These are phyloP conservation scores for Arxiozyma telluris DNA, from an alignment of 1,139 yeast genomes.

Conservation along the genomic window DNA sequence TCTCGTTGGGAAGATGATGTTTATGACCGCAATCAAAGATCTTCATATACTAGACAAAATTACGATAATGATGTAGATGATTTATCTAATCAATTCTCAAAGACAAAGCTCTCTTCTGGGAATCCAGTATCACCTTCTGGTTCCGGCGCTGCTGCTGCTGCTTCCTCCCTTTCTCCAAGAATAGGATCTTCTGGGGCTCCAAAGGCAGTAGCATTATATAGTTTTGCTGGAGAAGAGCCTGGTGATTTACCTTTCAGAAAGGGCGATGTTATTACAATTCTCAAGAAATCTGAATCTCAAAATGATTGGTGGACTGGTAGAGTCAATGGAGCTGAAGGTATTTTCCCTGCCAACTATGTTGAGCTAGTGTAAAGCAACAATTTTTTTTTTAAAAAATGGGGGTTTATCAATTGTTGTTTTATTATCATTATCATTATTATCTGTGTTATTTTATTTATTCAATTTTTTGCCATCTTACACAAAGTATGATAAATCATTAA, in stretches of 20 bases:
- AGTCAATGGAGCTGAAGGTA: slow-evolving; percentile 73
- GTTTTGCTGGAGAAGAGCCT: slow-evolving; percentile 76
- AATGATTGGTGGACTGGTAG: slow-evolving; percentile 99
- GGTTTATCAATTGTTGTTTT: too few species aligned
- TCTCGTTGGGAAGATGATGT: slow-evolving; percentile 80
- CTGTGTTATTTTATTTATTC: background rate
- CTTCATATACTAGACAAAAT: slow-evolving; percentile 3
- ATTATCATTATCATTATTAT: too few species aligned
- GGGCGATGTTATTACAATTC: slow-evolving; percentile 88
- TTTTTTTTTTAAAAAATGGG: too few species aligned
- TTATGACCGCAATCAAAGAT: slow-evolving; percentile 31
- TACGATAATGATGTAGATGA: slow-evolving; percentile 24
- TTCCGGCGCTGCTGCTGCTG: slow-evolving; percentile 37
- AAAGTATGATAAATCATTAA: too few species aligned
- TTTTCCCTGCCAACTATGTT: slow-evolving; percentile 95
- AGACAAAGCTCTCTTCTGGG: slow-evolving; percentile 24
- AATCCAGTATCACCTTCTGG: slow-evolving; percentile 13
- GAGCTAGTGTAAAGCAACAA: slow-evolving; percentile 62
- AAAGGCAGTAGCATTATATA: slow-evolving; percentile 83
- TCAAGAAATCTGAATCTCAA: slow-evolving; percentile 77
- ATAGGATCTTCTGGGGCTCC: slow-evolving; percentile 37
- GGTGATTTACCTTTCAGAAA: slow-evolving; percentile 89
- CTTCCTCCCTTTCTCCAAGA: slow-evolving; percentile 18
- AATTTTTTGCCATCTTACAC: too few species aligned
- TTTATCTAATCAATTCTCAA: slow-evolving; percentile 30